Evolutionary conservation across 768 basidiomycete species (phyloP), one percentile per base, ranked within the genome.

Genomic region (Naganishia randhawae): DNA sequence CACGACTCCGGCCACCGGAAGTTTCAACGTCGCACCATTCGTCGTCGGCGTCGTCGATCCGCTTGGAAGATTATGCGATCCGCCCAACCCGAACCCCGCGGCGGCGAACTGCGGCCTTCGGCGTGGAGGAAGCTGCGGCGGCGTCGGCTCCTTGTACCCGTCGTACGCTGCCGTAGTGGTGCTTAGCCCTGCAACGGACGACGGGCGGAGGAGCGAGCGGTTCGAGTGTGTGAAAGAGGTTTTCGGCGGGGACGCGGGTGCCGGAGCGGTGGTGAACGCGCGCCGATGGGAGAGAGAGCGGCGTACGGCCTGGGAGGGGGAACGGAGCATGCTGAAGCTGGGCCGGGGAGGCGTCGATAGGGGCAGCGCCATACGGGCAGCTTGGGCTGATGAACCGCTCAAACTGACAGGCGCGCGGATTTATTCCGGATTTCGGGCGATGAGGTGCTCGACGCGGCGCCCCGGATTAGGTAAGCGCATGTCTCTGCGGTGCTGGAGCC

Each of bases 51-150:
- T 70, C 52, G 70, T 50, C 63, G 27, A 11, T 13, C 33, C 19
- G 14, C 16, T n/a, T n/a, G n/a, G n/a, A n/a, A n/a, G n/a, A n/a
- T 22, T 48, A 42, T n/a, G 45, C 13, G 33, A 25, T 50, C 67
- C 57, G 31, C 57, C 37, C 19, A 75, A 25, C 16, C 76, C 76
- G 50, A 77, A 77, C 17, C 76, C 76, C 1, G 72, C 74, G 0
- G 74, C 73, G 54, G 66, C 67, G 57, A 74, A 77, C 17, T 68
- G 70, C 16, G 76, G 76, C 53, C 71, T 57, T 16, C 76, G 67
- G 19, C 73, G 64, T 9, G 67, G 65, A 7, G 76, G 76, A 22
- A 77, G 65, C 54, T 71, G 63, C 2, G 75, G 75, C 27, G 75
- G 70, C 22, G 61, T 51, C 1, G 75, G 75, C 29, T 61, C 57